Base-by-base conservation (phyloP, 2,329 filamentous ascomycete genomes). In the Talaromyces sp. region DNA sequence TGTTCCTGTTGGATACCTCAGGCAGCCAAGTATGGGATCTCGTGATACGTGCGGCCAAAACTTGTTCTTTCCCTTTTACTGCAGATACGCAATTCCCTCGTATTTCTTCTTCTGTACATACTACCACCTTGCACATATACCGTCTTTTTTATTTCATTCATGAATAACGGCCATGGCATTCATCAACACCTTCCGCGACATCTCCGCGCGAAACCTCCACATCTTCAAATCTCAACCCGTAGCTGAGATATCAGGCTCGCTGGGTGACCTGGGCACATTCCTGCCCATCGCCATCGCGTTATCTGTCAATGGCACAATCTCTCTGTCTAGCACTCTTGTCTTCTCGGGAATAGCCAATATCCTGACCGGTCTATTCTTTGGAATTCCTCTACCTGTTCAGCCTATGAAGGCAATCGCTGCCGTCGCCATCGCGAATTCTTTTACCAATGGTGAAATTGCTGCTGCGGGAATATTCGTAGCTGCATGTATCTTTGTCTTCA, bases 331-430 rank as follows among this genome's bases (percentile, higher is more conserved):
- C 50, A 97, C 93, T 0, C 81, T 97, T 0, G 84, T 97, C 5
- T 94, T 96, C 70, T 92, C 91, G 0, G 94, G 94, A 1, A 68
- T 92, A 9, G 93, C 88, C 73, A 97, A 97, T 67, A 84, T 97
- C 57, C 67, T 89, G 11, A 96, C 92, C 0, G 94, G 93, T 17
- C 69, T 86, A 1, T 74, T 87, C 33, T 97, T 97, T 67, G 93
- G 93, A 6, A 88, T 97, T 40, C 93, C 93, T 2, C 76, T 97
- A 3, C 92, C 92, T 0, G 91, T 97, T 0, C 92, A 97, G 75
- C 92, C 92, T 0, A 88, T 88, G 85, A 88, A 88, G 80, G 92
- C 93, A 37, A 95, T 97, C 61, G 92, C 92, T 5, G 89, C 92
- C 0, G 89, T 95, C 0, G 90, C 91, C n/a, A 89, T 97, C 59